Base-by-base conservation (phyloP, 2,329 filamentous ascomycete species). In the Fusarium marasasianum region DNA sequence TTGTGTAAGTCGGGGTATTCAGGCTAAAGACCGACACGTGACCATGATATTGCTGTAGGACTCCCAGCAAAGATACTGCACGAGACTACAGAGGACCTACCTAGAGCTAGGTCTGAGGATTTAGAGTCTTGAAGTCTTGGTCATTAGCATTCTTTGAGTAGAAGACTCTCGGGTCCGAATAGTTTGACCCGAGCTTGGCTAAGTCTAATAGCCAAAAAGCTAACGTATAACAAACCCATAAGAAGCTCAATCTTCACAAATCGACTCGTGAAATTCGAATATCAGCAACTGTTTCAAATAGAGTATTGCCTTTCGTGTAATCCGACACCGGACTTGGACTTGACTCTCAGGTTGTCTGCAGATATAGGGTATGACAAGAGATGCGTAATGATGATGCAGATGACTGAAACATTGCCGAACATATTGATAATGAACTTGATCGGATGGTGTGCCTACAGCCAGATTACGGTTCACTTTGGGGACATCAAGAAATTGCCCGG, bases 11-110 rank as follows among this genome's bases (percentile, higher is more conserved):
- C 22, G 11, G 13, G 37, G 17, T 26, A 69, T 61, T 58, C 57
- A 66, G 71, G 71, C 43, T 73, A 73, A 74, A 71, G 35, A 11
- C 62, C 18, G 9, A 53, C 61, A 73, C 66, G 66, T 73, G 71
- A 71, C 69, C 12, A 20, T 11, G 24, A 17, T 18, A 44, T 22
- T 20, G n/a, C 24, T 50, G 44, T n/a, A 41, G 14, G 31, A 59
- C 24, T 33, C 7, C 43, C 7, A 59, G 24, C 20, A 24, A 31
- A 26, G 29, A 51, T 59, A 24, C 8, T 13, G 20, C 10, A 29
- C 13, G 33, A 37, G n/a, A 53, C 33, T 10, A 22, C 14, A 15
- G 8, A 35, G 14, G 33, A 35, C 26, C 18, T 31, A 48, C 10
- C 20, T 17, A 29, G 35, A 55, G 24, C 24, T n/a, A 29, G 24